These are phyloP conservation scores for Diospyros kaki DNA, from an alignment of 148 eudicot species.

Conservation along the genomic window DNA sequence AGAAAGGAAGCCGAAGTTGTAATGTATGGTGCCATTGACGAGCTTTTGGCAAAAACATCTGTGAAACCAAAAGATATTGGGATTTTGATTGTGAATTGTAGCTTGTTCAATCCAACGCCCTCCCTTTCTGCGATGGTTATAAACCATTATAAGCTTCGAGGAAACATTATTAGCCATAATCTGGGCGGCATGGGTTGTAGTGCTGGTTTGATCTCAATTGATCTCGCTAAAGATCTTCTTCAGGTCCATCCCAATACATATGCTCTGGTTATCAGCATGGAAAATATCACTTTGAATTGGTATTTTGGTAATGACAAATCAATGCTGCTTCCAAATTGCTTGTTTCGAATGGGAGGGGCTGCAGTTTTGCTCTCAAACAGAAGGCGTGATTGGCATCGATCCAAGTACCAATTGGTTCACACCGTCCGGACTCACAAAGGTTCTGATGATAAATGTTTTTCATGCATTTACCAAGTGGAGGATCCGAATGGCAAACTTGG, in stretches of 20 bases:
- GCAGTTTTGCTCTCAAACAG: slow-evolving; percentile 40
- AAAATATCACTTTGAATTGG: slow-evolving; percentile 50
- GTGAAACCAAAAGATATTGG: slow-evolving; percentile 57
- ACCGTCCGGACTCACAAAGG: slow-evolving; percentile 48
- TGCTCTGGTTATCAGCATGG: slow-evolving; percentile 48
- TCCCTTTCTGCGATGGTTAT: slow-evolving; percentile 45
- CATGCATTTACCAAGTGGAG: slow-evolving; percentile 43
- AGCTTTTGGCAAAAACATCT: slow-evolving; percentile 40
- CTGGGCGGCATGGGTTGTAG: slow-evolving; percentile 56
- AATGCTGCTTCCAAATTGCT: slow-evolving; percentile 43
- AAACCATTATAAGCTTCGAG: slow-evolving; percentile 45
- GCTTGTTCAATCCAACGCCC: slow-evolving; percentile 51
- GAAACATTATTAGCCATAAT: slow-evolving; percentile 43
- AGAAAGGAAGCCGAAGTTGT: slow-evolving; percentile 54
- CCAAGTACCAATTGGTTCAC: slow-evolving; percentile 42
- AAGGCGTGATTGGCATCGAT: slow-evolving; percentile 30
- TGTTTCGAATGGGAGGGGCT: slow-evolving; percentile 52
- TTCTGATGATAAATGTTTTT: slow-evolving; percentile 41
- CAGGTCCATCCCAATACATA: slow-evolving; percentile 45
- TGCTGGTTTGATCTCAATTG: slow-evolving; percentile 49
- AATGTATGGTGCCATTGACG: slow-evolving; percentile 59
- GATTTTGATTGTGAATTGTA: slow-evolving; percentile 46
- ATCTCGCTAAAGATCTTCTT: slow-evolving; percentile 44
- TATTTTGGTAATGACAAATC: slow-evolving; percentile 48
- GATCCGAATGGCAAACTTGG: slow-evolving; percentile 36